Evolutionary conservation across 306 rosid genomes (phyloP), one percentile per base, ranked within the genome.

Genomic region (Cotoneaster glaucophyllus): DNA sequence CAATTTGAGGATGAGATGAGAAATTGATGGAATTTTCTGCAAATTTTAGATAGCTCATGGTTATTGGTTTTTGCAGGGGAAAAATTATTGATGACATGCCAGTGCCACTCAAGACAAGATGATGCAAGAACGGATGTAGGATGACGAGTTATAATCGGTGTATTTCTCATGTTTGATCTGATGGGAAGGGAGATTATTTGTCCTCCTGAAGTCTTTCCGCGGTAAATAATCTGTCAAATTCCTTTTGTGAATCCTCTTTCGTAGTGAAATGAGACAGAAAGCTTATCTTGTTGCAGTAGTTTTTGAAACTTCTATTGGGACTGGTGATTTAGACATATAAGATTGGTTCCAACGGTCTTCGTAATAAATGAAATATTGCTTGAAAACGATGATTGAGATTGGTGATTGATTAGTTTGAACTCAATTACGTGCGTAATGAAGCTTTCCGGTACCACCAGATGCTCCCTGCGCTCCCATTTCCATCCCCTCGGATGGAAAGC

Each of bases 61-160:
- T 61, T 1, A 18, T 50, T 79, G 57, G 54, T 80, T 77, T 80
- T 37, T 87, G 90, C 92, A 87, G 90, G 87, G 96, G 75, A 86
- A 85, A 74, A 48, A 48, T 48, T 85, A 77, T 50, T 88, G 77
- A 82, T 69, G 45, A 34, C 67, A 34, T 28, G 70, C 6, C n/a
- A 19, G 14, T n/a, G 54, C 54, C 21, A 48, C 54, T 48, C 54
- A 48, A 17, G 54, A 5, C 10, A 4, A 5, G 10, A 34, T 19
- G 29, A 44, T 74, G 59, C 59, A 6, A 62, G 32, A 45, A 43
- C 44, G 54, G 59, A 44, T 62, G n/a, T 24, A 43, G 10, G 61
- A 62, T 28, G 59, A 48, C 3, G 45, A n/a, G 44, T 62, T 63
- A 26, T 26, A 59, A 5, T 59, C 58, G 25, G 25, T 41, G 43